phyloP scores from a whole-genome alignment of 2,329 filamentous ascomycete species.

The Achaetomium macrosporum region DNA sequence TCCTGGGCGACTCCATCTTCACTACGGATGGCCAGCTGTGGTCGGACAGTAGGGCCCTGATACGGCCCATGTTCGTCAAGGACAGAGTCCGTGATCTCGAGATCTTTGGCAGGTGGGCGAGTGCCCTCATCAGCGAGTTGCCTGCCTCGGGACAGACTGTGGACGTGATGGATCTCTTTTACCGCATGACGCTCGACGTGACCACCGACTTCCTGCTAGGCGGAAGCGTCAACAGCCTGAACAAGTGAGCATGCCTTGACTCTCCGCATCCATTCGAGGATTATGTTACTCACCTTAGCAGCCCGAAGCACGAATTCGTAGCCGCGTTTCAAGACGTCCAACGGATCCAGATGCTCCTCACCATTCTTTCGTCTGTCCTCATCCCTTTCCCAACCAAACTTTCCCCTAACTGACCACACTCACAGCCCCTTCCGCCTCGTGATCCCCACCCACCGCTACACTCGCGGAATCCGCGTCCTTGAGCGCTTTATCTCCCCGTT shows the following conservation, averaged over 20 bases:
- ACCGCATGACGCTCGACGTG: slow-evolving; percentile 59
- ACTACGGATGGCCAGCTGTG: slow-evolving; percentile 47
- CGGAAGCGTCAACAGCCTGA: slow-evolving; percentile 44
- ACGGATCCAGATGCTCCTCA: slow-evolving; percentile 57
- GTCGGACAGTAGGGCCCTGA: slow-evolving; percentile 47
- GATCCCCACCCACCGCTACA: slow-evolving; percentile 55
- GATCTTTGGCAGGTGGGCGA: slow-evolving; percentile 56
- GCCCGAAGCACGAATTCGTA: slow-evolving; percentile 56
- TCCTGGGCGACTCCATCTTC: slow-evolving; percentile 54
- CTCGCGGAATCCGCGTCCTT: slow-evolving; percentile 56
- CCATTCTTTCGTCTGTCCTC: slow-evolving; percentile 37
- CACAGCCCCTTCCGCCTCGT: slow-evolving; percentile 52
- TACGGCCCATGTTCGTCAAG: slow-evolving; percentile 48
- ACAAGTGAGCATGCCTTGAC: slow-evolving; percentile 29
- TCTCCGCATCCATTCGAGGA: neutral
- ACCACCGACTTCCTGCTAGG: slow-evolving; percentile 65
- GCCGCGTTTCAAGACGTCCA: slow-evolving; percentile 66
- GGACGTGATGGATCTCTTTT: slow-evolving; percentile 58
- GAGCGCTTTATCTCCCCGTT: slow-evolving; percentile 65
- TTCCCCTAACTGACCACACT: neutral
- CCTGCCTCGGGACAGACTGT: slow-evolving; percentile 48
- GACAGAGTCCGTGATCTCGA: slow-evolving; percentile 44
- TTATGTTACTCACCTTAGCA: slow-evolving; percentile 19
- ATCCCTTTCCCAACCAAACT: neutral
- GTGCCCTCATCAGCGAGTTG: slow-evolving; percentile 52